These are phyloP conservation scores for Amaranthus tricolor DNA, from an alignment of 179 eudicot genomes.

Conservation along the genomic window DNA sequence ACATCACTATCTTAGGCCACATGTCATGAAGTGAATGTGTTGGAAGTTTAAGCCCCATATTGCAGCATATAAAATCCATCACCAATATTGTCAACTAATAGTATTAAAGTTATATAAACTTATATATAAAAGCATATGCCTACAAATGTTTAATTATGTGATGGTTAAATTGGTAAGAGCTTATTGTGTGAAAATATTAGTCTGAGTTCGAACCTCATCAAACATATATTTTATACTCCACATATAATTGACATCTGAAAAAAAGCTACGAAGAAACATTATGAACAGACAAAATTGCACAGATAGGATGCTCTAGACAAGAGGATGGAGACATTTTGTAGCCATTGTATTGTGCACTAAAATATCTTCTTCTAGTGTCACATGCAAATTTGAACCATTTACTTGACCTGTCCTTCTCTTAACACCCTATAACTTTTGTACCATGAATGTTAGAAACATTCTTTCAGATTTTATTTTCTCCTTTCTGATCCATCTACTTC, in stretches of 20 bases:
- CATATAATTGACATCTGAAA: too few species aligned
- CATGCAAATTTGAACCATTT: conserved; percentile 37
- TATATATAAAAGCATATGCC: too few species aligned
- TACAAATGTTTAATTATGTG: too few species aligned
- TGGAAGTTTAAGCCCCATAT: conserved; percentile 4
- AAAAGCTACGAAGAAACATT: neutral
- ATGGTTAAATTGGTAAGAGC: too few species aligned
- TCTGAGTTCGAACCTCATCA: too few species aligned
- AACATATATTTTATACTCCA: too few species aligned
- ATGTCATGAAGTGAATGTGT: neutral
- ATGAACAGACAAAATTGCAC: conserved; percentile 11
- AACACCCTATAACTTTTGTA: conserved; percentile 1
- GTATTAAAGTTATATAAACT: too few species aligned
- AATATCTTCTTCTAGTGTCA: conserved; percentile 12
- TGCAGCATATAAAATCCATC: neutral
- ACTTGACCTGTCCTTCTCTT: conserved; percentile 24
- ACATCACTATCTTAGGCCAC: neutral
- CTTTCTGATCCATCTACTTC: neutral
- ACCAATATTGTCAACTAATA: too few species aligned
- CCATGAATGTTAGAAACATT: conserved; percentile 23
- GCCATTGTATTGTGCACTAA: conserved; percentile 9
- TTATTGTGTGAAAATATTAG: too few species aligned
- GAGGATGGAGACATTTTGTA: conserved; percentile 14
- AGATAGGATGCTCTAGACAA: conserved; percentile 19
- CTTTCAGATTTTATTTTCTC: conserved; percentile 24